These are phyloP conservation scores for Cystobasidium onofrii DNA, from an alignment of 768 basidiomycete genomes.

Conservation along the genomic window DNA sequence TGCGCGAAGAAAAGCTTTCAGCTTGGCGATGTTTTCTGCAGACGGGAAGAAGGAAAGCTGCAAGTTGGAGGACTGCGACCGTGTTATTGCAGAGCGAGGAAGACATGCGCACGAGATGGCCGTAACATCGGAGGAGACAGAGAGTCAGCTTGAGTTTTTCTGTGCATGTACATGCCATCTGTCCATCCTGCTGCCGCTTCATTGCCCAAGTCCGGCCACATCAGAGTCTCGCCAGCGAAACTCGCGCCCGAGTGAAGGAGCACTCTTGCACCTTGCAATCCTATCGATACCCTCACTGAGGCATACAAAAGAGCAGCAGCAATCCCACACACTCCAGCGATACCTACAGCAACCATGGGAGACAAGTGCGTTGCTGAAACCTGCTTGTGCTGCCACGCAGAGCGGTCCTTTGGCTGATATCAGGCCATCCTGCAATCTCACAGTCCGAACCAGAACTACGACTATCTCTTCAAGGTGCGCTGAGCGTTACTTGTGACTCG, in stretches of 20 bases:
- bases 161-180: too few species aligned
- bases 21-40: too few species aligned
- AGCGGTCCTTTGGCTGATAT: background rate
- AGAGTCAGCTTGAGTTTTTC: too few species aligned
- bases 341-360: background rate
- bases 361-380: background rate
- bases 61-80: too few species aligned
- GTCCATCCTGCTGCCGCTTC: background rate
- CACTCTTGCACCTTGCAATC: background rate
- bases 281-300: background rate
- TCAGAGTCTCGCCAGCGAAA: background rate
- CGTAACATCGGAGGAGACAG: too few species aligned
- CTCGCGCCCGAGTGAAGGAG: background rate
- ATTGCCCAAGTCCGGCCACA: background rate
- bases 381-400: background rate
- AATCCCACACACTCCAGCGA: background rate
- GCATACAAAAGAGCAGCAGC: background rate
- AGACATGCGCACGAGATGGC: too few species aligned
- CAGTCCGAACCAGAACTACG: slow-evolving; percentile 52
- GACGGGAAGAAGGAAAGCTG: too few species aligned
- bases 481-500: background rate
- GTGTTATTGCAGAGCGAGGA: too few species aligned
- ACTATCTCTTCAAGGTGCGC: slow-evolving; percentile 94
- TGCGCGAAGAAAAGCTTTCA: too few species aligned
- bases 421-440: background rate